These are phyloP conservation scores for Pichia sp. DNA, from an alignment of 1,139 yeast species.

Conservation along the genomic window DNA sequence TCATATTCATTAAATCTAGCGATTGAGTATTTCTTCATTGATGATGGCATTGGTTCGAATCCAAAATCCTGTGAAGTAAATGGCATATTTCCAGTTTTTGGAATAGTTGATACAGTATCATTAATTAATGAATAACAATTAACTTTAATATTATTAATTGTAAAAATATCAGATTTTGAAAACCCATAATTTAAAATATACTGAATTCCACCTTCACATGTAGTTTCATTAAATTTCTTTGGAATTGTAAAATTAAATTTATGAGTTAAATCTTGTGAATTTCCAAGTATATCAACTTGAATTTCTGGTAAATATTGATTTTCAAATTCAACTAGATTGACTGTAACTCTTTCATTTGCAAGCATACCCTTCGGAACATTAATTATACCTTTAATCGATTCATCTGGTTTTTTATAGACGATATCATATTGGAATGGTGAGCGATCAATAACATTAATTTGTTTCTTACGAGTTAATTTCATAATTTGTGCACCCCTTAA, in stretches of 20 bases:
- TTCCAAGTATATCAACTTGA: conserved; percentile 47
- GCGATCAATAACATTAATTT: conserved; percentile 56
- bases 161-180: conserved; percentile 46
- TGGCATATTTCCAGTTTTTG: conserved; percentile 10
- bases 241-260: conserved; percentile 15
- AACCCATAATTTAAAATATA: conserved; percentile 42
- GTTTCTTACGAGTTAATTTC: conserved; percentile 55
- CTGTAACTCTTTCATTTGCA: not conserved
- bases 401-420: not conserved
- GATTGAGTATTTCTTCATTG: conserved; percentile 34
- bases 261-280: conserved; percentile 36
- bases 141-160: conserved; percentile 35
- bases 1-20: conserved; percentile 20
- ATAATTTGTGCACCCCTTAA: conserved; percentile 67
- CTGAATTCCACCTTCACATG: conserved; percentile 40
- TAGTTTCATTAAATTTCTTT: conserved; percentile 32
- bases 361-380: conserved; percentile 5
- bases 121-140: conserved; percentile 13
- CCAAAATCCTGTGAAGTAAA: conserved; percentile 32
- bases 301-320: conserved; percentile 32
- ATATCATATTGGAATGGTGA: conserved; percentile 37
- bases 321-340: conserved; percentile 22
- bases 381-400: conserved; percentile 1
- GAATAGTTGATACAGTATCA: conserved; percentile 2
- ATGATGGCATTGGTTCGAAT: conserved; percentile 41